Evolutionary conservation across 1,284 basidiomycete species (phyloP), one percentile per base, ranked within the genome.

Genomic region (Boletus calvinii): DNA sequence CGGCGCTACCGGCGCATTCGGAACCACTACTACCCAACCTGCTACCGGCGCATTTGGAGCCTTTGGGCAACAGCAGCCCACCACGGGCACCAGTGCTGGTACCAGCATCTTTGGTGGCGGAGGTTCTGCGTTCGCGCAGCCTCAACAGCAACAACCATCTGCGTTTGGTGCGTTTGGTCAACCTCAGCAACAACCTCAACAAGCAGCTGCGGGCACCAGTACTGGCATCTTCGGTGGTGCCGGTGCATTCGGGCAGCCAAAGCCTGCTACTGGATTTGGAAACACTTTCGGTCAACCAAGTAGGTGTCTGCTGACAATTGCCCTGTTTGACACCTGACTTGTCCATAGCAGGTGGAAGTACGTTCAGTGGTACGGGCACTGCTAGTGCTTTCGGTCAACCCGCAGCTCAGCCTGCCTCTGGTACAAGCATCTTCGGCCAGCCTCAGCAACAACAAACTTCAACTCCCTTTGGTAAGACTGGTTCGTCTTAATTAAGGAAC

Each of bases 151-250:
- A 30, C 58, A 59, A 58, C 64, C 54, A 48, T 51, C 63, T 65
- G 30, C 56, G 9, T 71, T 70, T 62, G 76, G 78, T 57, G 63
- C 72, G 11, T 79, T 79, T 59, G 71, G 71, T 29, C 72, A 68
- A 42, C 55, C 65, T 38, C 60, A 60, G 20, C 57, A 46, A 36
- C 75, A 73, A 53, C 69, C 71, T 17, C 55, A 42, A 32, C 68
- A 56, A 55, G 61, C 59, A 47, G 51, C 60, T 39, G 46, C 61
- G 31, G 54, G 65, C 24, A 61, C 67, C 1, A 62, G 72, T 18
- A 62, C 66, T 18, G 61, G 70, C 41, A 54, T 75, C 11, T 81
- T 82, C 53, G 74, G 78, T 52, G 50, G 60, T 43, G 59, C 68
- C 18, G 59, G 61, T 50, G 58, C 72, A 29, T 68, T 70, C 18